Conservation (phyloP, 495 filamentous ascomycete genomes). For the Trichoderma gamsii region DNA sequence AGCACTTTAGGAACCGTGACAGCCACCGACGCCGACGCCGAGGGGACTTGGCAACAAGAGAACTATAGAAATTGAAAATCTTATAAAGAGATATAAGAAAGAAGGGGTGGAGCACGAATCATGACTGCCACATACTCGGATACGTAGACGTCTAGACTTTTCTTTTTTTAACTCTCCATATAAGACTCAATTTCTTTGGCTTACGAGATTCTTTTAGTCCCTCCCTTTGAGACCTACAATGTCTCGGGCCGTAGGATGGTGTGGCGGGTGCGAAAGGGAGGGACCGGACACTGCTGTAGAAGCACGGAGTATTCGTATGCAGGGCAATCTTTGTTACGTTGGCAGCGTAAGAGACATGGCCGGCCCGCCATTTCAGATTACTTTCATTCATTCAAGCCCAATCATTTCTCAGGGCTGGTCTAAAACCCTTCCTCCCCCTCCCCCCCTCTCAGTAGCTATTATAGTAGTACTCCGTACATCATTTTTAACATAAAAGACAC, state of each 20-base stretch:
- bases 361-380: constrained; percentile 5
- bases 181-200: not conserved
- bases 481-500: not conserved
- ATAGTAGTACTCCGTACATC: constrained; percentile 3
- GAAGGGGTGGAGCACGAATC: not conserved
- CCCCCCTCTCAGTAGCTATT: not conserved
- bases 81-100: not conserved
- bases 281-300: constrained; percentile 7
- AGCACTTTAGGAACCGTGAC: too few relatives aligned
- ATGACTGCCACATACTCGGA: too few relatives aligned
- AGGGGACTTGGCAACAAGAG: not conserved
- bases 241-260: not conserved
- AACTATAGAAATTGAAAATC: not conserved
- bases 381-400: constrained; percentile 10
- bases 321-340: constrained; percentile 8
- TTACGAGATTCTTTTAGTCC: not conserved
- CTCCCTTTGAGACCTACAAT: not conserved
- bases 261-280: not conserved
- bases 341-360: constrained; percentile 1
- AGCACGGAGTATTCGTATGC: not conserved
- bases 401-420: constrained; percentile 6
- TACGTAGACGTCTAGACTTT: not conserved
- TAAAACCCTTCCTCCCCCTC: not conserved
- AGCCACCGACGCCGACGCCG: too few relatives aligned
- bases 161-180: not conserved